These are phyloP conservation scores for Penicillium capsulatum DNA, from an alignment of 2,329 filamentous ascomycete species.

Conservation along the genomic window DNA sequence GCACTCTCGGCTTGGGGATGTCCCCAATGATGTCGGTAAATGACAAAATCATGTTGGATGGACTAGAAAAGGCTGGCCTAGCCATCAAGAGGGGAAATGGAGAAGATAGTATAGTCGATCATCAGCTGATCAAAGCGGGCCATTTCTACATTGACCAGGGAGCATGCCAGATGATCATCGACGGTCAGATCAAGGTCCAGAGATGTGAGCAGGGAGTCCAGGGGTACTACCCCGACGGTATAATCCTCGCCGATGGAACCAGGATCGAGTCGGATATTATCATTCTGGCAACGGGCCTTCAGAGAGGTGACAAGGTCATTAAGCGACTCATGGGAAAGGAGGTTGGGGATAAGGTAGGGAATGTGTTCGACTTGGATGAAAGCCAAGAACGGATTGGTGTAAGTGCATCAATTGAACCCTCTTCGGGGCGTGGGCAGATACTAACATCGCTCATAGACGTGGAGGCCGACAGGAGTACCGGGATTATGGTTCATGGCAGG, in stretches of 20 bases:
- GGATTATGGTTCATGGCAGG: constrained; percentile 8
- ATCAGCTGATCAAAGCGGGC: constrained; percentile 4
- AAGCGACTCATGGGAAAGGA: constrained; percentile 3
- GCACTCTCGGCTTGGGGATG: constrained; percentile 3
- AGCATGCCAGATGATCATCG: constrained; percentile 7
- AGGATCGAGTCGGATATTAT: constrained; percentile 6
- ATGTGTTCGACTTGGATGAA: constrained; percentile 1
- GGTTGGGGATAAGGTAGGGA: constrained; percentile 2
- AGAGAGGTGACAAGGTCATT: neutral
- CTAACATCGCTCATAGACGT: constrained; percentile 3
- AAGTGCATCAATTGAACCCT: neutral
- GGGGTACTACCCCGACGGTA: constrained; percentile 1
- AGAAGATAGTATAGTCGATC: constrained; percentile 4
- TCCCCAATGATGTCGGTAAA: constrained; percentile 5
- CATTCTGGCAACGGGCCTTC: constrained; percentile 3
- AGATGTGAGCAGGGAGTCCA: constrained; percentile 8
- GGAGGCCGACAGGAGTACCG: constrained; percentile 6
- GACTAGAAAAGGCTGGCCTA: constrained; percentile 5
- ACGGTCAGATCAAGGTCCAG: constrained; percentile 4
- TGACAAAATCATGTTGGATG: constrained; percentile 6
- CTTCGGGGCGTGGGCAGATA: neutral
- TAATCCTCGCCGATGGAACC: constrained; percentile 3
- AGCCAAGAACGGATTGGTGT: constrained; percentile 7
- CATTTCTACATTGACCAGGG: constrained; percentile 10
- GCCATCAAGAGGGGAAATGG: constrained; percentile 4